Base-by-base conservation (phyloP, 148 eudicot species). In the Chenopodium formosanum region DNA sequence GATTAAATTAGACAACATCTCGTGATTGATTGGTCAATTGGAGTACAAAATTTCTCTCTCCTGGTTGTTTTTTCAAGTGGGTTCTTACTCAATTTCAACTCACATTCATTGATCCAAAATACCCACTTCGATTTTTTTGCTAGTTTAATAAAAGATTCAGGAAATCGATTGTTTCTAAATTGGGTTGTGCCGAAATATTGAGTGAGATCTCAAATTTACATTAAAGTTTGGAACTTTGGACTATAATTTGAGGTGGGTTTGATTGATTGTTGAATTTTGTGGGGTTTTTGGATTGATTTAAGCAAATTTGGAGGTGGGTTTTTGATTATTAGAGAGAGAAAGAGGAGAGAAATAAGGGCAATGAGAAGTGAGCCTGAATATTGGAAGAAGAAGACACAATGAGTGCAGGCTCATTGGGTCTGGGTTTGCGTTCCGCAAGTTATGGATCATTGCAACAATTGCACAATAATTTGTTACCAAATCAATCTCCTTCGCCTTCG, bases 331-430 rank as follows among this genome's bases (percentile, higher is more conserved):
- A 40, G 44, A n/a, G 19, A 32, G 66, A 16, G 64, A 75, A 2
- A 68, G 20, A 3, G 37, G 73, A 70, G 37, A 56, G 27, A 64
- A 77, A 17, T 60, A 72, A 13, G 85, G 89, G 88, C 82, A 74
- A 95, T 93, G 97, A 95, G 85, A 90, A 87, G 82, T 81, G 84
- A 74, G 78, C 63, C 20, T 75, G 76, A 80, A 82, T 79, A 78
- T 63, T 89, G 85, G 81, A 78, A 80, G 86, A 75, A 78, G 80
- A 80, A 79, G 90, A 75, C 88, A 89, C 92, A 89, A 94, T 97
- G 99, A 94, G 90, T 80, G 85, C 88, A 81, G 92, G 89, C 94
- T 92, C 99, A 91, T 89, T 92, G 94, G 97, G 98, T 90, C 91
- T 92, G 86, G 97, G 98, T 87, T 86, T 91, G 80, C 92, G 99